A percentile compares a stretch with the other conserved stretches of the same genome.
These are phyloP conservation scores for Lactifluus volemus DNA, from an alignment of 768 basidiomycete species.

Conservation along the genomic window DNA sequence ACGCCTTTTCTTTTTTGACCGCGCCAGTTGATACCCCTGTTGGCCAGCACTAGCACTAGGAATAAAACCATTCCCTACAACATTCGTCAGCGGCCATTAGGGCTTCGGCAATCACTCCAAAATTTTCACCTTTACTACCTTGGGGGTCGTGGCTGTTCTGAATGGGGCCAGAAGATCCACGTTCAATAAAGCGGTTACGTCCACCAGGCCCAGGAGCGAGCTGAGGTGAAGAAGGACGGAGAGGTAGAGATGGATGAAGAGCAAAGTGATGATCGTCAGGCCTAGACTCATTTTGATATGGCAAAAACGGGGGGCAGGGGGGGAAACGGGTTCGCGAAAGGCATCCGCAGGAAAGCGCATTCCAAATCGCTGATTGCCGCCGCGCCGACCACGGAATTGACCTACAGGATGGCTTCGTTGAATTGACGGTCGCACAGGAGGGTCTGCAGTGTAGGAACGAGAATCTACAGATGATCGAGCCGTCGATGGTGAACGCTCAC, in stretches of 20 bases:
- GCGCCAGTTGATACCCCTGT: not conserved
- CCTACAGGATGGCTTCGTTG: constrained; percentile 15
- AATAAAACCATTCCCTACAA: not conserved
- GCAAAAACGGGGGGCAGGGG: not conserved
- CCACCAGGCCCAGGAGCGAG: not conserved
- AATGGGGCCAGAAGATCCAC: constrained; percentile 1
- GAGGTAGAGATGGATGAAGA: constrained; percentile 15
- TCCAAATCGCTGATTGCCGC: not conserved
- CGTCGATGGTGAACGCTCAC: constrained; percentile 29
- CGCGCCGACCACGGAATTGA: constrained; percentile 2
- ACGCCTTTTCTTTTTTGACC: constrained; percentile 10
- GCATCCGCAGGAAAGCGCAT: constrained; percentile 4
- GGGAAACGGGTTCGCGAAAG: not conserved
- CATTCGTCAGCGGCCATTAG: not conserved
- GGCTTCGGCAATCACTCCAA: not conserved
- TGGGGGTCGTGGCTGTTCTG: constrained; percentile 9
- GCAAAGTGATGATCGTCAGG: constrained; percentile 10
- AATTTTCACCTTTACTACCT: constrained; percentile 4
- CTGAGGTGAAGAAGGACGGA: constrained; percentile 10
- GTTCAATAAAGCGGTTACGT: constrained; percentile 4
- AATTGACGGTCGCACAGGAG: constrained; percentile 5
- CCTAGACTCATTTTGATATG: constrained; percentile 2
- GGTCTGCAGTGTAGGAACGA: constrained; percentile 23
- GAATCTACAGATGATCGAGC: constrained; percentile 56
- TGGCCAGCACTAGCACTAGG: not conserved